These are phyloP conservation scores for Vanrija pseudolonga DNA, from an alignment of 1,284 basidiomycete genomes.

Conservation along the genomic window DNA sequence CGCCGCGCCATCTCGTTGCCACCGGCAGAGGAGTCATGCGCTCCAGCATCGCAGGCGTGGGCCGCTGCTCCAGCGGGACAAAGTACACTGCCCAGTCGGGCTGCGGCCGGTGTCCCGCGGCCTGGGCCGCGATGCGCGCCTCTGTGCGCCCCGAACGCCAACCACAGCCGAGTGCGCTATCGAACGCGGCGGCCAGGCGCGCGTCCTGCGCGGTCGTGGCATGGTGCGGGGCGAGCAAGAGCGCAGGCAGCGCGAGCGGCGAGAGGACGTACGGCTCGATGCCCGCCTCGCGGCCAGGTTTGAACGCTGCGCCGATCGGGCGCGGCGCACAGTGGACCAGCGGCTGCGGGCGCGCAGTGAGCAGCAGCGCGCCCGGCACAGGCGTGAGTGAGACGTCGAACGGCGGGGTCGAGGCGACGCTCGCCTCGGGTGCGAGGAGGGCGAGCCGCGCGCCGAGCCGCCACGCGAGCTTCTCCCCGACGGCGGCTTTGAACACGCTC, in stretches of 20 bases:
- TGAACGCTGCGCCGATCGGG: slow-evolving; percentile 2
- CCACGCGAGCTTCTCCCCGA: slow-evolving; percentile 22
- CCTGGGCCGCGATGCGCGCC: slow-evolving; percentile 14
- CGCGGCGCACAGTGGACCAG: slow-evolving; percentile 7
- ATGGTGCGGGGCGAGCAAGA: slow-evolving; percentile 16
- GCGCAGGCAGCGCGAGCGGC: slow-evolving; percentile 25
- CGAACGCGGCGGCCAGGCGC: slow-evolving; percentile 15
- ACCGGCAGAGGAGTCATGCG: slow-evolving; percentile 5
- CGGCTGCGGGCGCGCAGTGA: slow-evolving; percentile 5
- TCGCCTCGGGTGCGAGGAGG: slow-evolving; percentile 3
- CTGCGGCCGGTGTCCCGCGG: slow-evolving; percentile 6
- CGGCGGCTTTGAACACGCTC: slow-evolving; percentile 12
- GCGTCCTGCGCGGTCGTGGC: slow-evolving; percentile 17
- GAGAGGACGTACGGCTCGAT: slow-evolving; percentile 11
- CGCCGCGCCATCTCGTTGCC: slow-evolving; percentile 13
- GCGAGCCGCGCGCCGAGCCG: slow-evolving; percentile 11
- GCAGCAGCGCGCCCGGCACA: not conserved
- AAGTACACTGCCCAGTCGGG: slow-evolving; percentile 35
- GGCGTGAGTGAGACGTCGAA: slow-evolving; percentile 9
- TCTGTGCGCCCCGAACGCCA: slow-evolving; percentile 26
- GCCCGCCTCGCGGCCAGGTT: not conserved
- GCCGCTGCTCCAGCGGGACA: slow-evolving; percentile 19
- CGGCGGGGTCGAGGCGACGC: slow-evolving; percentile 5
- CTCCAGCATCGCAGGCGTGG: slow-evolving; percentile 4
- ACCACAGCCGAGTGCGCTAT: slow-evolving; percentile 16